These are phyloP conservation scores for Fusarium nodosum DNA, from an alignment of 2,329 filamentous ascomycete species.

Conservation along the genomic window DNA sequence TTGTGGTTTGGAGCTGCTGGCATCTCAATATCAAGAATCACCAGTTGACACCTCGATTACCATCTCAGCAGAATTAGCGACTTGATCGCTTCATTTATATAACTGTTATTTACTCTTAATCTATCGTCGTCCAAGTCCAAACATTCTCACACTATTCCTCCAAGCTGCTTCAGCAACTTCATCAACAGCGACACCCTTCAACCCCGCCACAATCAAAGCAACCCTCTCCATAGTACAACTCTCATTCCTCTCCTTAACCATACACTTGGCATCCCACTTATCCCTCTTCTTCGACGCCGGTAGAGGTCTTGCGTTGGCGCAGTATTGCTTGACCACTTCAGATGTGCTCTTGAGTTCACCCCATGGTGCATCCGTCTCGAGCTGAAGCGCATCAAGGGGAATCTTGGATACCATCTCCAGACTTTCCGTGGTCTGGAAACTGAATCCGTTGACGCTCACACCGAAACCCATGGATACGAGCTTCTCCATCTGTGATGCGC, in stretches of 20 bases:
- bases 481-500: constrained; percentile 46
- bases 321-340: constrained; percentile 56
- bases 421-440: constrained; percentile 51
- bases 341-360: constrained; percentile 47
- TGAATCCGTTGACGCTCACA: constrained; percentile 62
- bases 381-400: constrained; percentile 42
- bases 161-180: constrained; percentile 59
- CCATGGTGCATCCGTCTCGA: constrained; percentile 50
- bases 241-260: constrained; percentile 67
- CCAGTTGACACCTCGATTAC: not conserved
- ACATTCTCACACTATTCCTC: constrained; percentile 55
- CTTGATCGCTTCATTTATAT: not conserved
- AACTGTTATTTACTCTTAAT: not conserved
- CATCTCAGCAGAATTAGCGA: not conserved
- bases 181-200: constrained; percentile 60
- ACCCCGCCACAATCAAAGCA: constrained; percentile 62
- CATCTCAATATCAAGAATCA: not conserved
- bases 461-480: constrained; percentile 43
- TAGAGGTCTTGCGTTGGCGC: constrained; percentile 55
- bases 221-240: constrained; percentile 64
- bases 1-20: not conserved
- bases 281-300: constrained; percentile 63
- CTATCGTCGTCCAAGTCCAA: constrained; percentile 46
- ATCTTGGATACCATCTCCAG: constrained; percentile 46
- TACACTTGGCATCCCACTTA: constrained; percentile 60